Evolutionary conservation across 1,284 basidiomycete genomes (phyloP).

Genomic region (Sanghuangporus weigelae): DNA sequence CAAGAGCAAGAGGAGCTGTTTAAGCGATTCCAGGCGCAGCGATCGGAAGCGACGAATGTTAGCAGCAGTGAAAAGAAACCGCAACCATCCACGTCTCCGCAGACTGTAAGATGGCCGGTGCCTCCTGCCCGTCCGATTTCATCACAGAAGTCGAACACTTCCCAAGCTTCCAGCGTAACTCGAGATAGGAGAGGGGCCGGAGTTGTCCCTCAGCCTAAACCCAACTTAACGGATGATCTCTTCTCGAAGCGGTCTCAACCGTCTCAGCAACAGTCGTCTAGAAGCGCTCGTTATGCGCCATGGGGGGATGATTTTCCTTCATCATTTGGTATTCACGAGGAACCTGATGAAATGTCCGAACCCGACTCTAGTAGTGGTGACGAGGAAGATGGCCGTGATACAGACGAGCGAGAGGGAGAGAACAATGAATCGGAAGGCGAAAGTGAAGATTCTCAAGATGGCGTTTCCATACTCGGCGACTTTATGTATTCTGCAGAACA

Average conservation of each 20-base stretch:
- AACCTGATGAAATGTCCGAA: neutral
- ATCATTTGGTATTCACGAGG: neutral
- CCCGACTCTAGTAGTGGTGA: neutral
- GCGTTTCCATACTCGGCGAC: neutral
- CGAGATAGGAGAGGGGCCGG: neutral
- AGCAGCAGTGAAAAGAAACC: neutral
- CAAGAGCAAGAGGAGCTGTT: conserved; percentile 13
- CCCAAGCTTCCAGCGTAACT: neutral
- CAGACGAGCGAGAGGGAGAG: neutral
- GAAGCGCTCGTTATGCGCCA: neutral
- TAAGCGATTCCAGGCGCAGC: neutral
- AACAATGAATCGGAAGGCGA: conserved; percentile 1
- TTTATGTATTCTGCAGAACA: neutral
- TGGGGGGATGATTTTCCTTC: neutral
- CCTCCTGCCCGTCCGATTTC: conserved; percentile 1
- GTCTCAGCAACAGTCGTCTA: neutral
- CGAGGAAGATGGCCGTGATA: neutral
- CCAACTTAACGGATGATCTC: neutral
- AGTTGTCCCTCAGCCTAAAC: neutral
- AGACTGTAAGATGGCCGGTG: neutral
- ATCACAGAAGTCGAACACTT: neutral
- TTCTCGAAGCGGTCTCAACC: neutral
- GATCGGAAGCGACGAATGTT: neutral
- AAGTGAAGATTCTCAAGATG: neutral
- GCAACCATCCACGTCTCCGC: neutral